phyloP scores from a whole-genome alignment of 1,284 basidiomycete species.

The Sanguinoderma infundibulare region DNA sequence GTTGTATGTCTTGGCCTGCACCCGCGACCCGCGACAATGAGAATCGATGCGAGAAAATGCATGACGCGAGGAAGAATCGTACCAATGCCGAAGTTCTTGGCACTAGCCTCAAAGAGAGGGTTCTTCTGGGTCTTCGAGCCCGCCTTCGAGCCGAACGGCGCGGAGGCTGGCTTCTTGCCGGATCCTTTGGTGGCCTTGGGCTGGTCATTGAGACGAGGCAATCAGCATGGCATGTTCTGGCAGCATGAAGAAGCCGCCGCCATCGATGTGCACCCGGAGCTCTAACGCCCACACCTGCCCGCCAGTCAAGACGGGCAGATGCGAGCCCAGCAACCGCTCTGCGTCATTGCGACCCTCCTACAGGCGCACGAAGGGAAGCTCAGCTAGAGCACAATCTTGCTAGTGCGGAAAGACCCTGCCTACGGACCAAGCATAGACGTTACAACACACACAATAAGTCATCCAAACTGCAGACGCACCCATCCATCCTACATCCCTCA shows the following conservation, averaged over 20 bases:
- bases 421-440: constrained; percentile 9
- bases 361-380: constrained; percentile 24
- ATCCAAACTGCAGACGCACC: constrained; percentile 51
- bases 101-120: constrained; percentile 91
- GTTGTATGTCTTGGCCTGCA: constrained; percentile 94
- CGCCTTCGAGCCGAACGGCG: constrained; percentile 79
- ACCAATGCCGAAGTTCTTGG: constrained; percentile 98
- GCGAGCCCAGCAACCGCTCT: constrained; percentile 51
- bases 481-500: constrained; percentile 52
- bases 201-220: constrained; percentile 89
- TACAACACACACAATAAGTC: constrained; percentile 27
- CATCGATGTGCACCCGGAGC: constrained; percentile 61
- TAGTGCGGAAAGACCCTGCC: constrained; percentile 32
- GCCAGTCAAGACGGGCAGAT: constrained; percentile 28
- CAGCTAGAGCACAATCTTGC: constrained; percentile 30
- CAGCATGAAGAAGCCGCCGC: constrained; percentile 41
- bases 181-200: constrained; percentile 70
- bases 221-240: constrained; percentile 53
- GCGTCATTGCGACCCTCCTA: constrained; percentile 31
- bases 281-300: constrained; percentile 53
- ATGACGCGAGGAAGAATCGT: constrained; percentile 28
- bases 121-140: constrained; percentile 82
- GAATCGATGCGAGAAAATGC: not conserved
- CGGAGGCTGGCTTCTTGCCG: constrained; percentile 80
- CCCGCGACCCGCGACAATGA: constrained; percentile 3